Percentiles rank a stretch among this genome's conserved stretches.
These are phyloP conservation scores for Russula vinacea DNA, from an alignment of 768 basidiomycete genomes.

Conservation along the genomic window DNA sequence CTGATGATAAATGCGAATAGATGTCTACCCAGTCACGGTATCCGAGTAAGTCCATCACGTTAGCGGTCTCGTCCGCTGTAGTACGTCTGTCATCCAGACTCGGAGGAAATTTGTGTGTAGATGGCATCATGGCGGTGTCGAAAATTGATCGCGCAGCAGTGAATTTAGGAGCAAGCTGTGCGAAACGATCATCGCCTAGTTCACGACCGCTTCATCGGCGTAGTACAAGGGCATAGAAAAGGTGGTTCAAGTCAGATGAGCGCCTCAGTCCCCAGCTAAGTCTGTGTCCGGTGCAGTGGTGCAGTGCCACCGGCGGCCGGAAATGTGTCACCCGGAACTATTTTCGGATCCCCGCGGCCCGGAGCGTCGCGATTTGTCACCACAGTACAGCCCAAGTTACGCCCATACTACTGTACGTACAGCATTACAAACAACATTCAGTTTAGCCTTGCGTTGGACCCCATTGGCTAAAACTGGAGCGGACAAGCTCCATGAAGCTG, in stretches of 20 bases:
- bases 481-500: neutral
- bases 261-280: neutral
- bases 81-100: neutral
- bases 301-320: too few relatives aligned
- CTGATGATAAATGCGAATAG: neutral
- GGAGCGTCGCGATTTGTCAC: neutral
- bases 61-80: neutral
- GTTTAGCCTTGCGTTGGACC: too few relatives aligned
- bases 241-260: neutral
- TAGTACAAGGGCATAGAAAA: neutral
- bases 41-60: neutral
- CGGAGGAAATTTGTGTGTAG: neutral
- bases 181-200: neutral
- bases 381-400: neutral
- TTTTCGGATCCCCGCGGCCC: neutral
- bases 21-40: neutral
- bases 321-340: too few relatives aligned
- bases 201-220: neutral
- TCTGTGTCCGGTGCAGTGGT: too few relatives aligned
- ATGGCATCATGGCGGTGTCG: neutral
- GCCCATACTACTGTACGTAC: neutral
- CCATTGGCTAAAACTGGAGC: too few relatives aligned
- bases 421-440: neutral
- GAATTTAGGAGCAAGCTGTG: neutral
- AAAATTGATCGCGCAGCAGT: neutral